phyloP scores from a whole-genome alignment of 73 alveolate species.

The Symbiodinium pilosum region DNA sequence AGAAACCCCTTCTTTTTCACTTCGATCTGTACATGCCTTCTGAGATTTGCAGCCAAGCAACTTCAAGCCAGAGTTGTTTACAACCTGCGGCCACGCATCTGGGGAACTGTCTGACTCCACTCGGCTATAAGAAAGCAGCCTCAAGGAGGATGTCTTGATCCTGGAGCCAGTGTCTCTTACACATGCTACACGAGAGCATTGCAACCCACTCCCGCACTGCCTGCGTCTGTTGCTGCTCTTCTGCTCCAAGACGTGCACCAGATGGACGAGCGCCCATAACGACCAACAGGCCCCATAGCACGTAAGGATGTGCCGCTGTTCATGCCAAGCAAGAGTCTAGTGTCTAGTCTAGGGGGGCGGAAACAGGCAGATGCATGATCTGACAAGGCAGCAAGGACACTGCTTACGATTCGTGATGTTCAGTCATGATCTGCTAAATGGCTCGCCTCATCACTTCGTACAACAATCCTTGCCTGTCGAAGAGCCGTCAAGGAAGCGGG shows the following conservation, averaged over 20 bases:
- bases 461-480: neutral
- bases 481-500: neutral
- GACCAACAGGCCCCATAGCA: neutral
- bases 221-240: neutral
- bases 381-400: no score
- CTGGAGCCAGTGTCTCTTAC: neutral
- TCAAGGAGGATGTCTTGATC: neutral
- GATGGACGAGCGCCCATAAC: neutral
- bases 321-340: no score
- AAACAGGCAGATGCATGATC: no score
- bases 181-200: neutral
- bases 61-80: neutral
- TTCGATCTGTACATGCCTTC: neutral
- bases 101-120: no score
- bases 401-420: no score
- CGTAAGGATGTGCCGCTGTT: no score
- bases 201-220: neutral
- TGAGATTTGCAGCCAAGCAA: neutral
- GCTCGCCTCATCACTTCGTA: no score
- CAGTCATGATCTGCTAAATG: no score
- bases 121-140: no score
- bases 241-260: neutral
- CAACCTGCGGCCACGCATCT: neutral
- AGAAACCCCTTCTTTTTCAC: neutral
- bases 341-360: no score